Evolutionary conservation across 495 filamentous ascomycete species (phyloP), one percentile per base, ranked within the genome.

Genomic region (Annulohypoxylon stygium): DNA sequence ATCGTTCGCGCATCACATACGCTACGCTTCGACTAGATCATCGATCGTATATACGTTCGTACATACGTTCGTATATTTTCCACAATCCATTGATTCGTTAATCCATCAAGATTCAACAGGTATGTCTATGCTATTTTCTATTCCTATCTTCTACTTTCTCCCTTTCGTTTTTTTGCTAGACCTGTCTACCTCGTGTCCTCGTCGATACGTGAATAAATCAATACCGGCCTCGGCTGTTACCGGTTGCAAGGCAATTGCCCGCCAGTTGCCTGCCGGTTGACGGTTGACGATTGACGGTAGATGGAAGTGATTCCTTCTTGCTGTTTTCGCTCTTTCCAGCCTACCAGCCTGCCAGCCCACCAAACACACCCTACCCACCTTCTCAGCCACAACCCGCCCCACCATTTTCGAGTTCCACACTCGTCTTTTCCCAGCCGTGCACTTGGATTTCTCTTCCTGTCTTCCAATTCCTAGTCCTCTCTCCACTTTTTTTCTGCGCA

Each of bases 401-500:
- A 37, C 53, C 39, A 23, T 61, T 14, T 45, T 23, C 30, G 5
- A 2, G n/a, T 55, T 34, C 51, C 30, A 57, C 20, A 10, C 20
- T 45, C 57, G 26, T 9, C 36, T 43, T 36, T 30, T 54, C 45
- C 61, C 68, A 65, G 41, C 67, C 67, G 51, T 51, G 18, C 51
- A 37, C 36, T 70, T 30, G 30, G 30, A 30, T 30, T 30, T 30
- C 30, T 58, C 60, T 65, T 26, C 30, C 18, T 33, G 9, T 69
- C 63, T 60, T 60, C 68, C 59, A 67, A 65, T 67, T 61, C 63
- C 59, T 47, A 50, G 67, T 64, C 16, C 23, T 25, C 30, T 71
- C 71, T 50, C 76, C 71, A 75, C 74, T 75, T 65, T 71, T 77
- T 75, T 47, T 48, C 6, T 57, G 64, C 61, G 60, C 75, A 71